Conservation (phyloP, 2,329 filamentous ascomycete species). For the Leptographium radiaticola region DNA sequence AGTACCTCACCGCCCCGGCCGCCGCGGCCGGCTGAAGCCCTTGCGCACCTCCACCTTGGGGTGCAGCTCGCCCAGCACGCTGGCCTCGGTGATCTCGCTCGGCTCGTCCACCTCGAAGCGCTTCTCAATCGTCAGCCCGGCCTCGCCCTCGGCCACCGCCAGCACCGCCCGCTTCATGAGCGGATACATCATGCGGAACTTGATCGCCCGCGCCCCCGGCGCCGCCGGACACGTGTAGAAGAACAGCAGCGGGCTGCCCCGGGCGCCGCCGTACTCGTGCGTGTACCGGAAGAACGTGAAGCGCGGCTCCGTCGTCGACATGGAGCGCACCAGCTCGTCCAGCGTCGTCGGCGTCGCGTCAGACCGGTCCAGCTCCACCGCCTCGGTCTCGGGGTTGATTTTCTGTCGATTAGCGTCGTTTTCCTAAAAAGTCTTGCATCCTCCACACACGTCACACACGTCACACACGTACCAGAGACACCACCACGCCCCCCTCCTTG, state of each 20-base stretch:
- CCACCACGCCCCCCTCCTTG: constrained; percentile 48
- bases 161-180: constrained; percentile 56
- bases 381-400: constrained; percentile 59
- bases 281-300: constrained; percentile 66
- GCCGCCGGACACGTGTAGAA: constrained; percentile 69
- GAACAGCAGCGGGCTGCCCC: constrained; percentile 54
- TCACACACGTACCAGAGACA: constrained; percentile 21
- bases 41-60: constrained; percentile 52
- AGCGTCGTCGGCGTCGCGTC: constrained; percentile 38
- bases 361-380: constrained; percentile 49
- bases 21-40: constrained; percentile 65
- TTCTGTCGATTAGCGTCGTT: too few species aligned
- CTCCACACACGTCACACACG: not conserved
- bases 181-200: constrained; percentile 76
- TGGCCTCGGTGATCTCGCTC: constrained; percentile 54
- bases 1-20: constrained; percentile 64
- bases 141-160: constrained; percentile 50
- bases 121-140: constrained; percentile 54
- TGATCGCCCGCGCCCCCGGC: constrained; percentile 54
- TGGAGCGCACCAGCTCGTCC: constrained; percentile 40
- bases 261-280: constrained; percentile 39
- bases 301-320: constrained; percentile 56
- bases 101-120: constrained; percentile 57
- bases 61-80: constrained; percentile 53
- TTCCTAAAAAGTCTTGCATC: not conserved